phyloP scores from a whole-genome alignment of 106 monocot genomes.

The Dactylorhiza incarnata region DNA sequence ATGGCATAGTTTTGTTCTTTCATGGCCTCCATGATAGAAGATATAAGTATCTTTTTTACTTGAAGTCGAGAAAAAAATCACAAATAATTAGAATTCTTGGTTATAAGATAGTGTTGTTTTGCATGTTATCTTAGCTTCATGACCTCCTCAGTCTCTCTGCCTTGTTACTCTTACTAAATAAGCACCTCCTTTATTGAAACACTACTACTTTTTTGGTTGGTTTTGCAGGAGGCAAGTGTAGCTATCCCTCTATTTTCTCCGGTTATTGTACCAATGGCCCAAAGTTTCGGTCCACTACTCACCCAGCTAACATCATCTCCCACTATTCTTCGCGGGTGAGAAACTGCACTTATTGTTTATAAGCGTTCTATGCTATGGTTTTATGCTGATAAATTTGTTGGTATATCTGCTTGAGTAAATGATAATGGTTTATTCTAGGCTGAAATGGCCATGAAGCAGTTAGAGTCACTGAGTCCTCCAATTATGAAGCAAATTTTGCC shows the following conservation, averaged over 20 bases:
- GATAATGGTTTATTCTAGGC: conserved; percentile 38
- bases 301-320: conserved; percentile 69
- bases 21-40: too few relatives aligned
- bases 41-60: too few relatives aligned
- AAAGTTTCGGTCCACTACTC: conserved; percentile 88
- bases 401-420: not conserved
- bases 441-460: conserved; percentile 85
- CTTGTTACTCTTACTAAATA: not conserved
- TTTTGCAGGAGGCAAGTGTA: conserved; percentile 73
- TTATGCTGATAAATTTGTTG: not conserved
- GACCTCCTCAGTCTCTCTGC: not conserved
- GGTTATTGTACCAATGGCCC: conserved; percentile 92
- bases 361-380: not conserved
- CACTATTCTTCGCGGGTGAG: conserved; percentile 65
- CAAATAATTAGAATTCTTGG: too few relatives aligned
- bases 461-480: conserved; percentile 80
- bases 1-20: too few relatives aligned
- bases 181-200: not conserved
- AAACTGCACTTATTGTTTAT: conserved; percentile 2
- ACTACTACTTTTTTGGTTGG: not conserved
- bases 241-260: conserved; percentile 93
- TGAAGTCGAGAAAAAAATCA: too few relatives aligned
- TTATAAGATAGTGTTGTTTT: too few relatives aligned
- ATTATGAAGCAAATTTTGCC: conserved; percentile 87
- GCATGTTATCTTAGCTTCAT: too few relatives aligned